phyloP scores from a whole-genome alignment of 352 stramenopile species.

The Phytophthora fragariaefolia region DNA sequence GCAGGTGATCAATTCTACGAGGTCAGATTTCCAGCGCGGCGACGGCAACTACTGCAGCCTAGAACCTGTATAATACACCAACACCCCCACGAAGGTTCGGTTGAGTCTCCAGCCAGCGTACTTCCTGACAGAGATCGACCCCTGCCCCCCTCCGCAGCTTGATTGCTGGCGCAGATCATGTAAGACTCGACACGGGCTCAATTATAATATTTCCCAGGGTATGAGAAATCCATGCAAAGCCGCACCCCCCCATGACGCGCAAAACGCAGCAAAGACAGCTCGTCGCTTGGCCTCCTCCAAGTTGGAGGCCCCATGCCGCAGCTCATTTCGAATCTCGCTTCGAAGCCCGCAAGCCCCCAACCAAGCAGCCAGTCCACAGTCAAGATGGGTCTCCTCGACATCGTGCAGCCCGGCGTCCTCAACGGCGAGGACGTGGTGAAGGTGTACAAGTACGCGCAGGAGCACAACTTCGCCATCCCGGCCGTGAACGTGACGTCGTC shows the following conservation, averaged over 20 bases:
- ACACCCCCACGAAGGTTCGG: too few relatives aligned
- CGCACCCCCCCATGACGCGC: neutral
- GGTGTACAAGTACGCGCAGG: constrained; percentile 94
- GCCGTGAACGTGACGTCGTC: constrained; percentile 98
- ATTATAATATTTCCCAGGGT: neutral
- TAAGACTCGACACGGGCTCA: neutral
- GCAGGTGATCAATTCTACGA: constrained; percentile 3
- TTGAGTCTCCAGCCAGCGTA: neutral
- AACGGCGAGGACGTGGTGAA: constrained; percentile 90
- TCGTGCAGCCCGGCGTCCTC: constrained; percentile 86
- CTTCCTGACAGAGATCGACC: neutral
- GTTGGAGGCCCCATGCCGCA: too few relatives aligned
- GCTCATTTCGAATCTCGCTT: constrained; percentile 48
- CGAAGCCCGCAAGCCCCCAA: constrained; percentile 27
- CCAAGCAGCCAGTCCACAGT: neutral
- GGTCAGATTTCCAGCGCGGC: too few relatives aligned
- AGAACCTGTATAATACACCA: too few relatives aligned
- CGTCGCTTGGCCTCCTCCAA: too few relatives aligned
- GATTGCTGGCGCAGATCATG: neutral
- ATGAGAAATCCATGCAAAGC: neutral
- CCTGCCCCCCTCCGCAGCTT: neutral
- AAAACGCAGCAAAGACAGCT: too few relatives aligned
- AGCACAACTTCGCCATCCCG: constrained; percentile 97
- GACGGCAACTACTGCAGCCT: neutral
- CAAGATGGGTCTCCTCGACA: constrained; percentile 85